Evolutionary conservation across 108 stramenopile genomes (phyloP).

Genomic region (Skeletonema potamos): DNA sequence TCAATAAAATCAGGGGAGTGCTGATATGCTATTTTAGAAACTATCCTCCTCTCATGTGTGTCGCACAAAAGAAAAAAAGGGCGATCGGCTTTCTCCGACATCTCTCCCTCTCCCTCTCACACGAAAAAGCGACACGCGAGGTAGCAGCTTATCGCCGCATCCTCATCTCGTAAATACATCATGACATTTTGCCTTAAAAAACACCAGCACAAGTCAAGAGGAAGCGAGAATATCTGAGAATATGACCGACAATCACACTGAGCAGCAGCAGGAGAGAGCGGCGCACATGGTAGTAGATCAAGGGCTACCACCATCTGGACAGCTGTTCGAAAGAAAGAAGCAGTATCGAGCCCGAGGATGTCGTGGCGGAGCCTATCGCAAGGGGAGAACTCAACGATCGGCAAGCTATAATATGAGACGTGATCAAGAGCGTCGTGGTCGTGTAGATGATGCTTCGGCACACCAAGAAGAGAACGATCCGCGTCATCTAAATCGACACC

Average conservation of each 20-base stretch:
- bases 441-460: not conserved
- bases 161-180: too few species aligned
- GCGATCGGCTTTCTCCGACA: too few species aligned
- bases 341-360: slow-evolving; percentile 44
- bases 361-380: slow-evolving; percentile 41
- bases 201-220: too few species aligned
- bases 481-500: slow-evolving; percentile 6
- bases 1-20: too few species aligned
- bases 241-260: not conserved
- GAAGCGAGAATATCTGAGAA: not conserved
- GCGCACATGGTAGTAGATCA: not conserved
- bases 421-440: slow-evolving; percentile 11
- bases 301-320: slow-evolving; percentile 1
- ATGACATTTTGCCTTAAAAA: too few species aligned
- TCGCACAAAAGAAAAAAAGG: too few species aligned
- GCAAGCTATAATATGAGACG: not conserved
- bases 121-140: too few species aligned
- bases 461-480: slow-evolving; percentile 4
- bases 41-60: too few species aligned
- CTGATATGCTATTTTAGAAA: too few species aligned
- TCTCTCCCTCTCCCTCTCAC: too few species aligned
- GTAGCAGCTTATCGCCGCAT: too few species aligned
- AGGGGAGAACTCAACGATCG: slow-evolving; percentile 34
- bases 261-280: not conserved
- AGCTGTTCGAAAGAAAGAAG: slow-evolving; percentile 28